phyloP scores from a whole-genome alignment of 805 yeast species.

The Danielia reshetovae region DNA sequence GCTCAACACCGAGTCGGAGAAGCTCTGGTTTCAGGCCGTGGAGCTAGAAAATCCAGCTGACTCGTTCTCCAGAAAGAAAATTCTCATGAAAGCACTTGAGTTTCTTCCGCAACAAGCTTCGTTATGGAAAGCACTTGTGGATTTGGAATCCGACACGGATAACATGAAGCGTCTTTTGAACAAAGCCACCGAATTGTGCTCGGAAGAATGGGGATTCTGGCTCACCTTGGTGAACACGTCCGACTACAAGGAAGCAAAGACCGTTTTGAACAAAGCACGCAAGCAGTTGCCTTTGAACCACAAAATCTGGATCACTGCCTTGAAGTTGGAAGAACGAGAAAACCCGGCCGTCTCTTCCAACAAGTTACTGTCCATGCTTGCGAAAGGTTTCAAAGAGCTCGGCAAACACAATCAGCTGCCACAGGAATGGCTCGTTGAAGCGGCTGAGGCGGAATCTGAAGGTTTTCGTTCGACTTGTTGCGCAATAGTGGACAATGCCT shows the following conservation, averaged over 20 bases:
- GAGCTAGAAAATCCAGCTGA: constrained; percentile 57
- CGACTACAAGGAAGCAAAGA: constrained; percentile 46
- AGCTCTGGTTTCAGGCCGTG: constrained; percentile 70
- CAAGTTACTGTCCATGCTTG: constrained; percentile 45
- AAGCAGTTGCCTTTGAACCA: constrained; percentile 28
- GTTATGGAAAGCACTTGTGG: constrained; percentile 69
- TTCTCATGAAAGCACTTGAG: constrained; percentile 71
- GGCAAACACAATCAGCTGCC: constrained; percentile 20
- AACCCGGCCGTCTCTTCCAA: constrained; percentile 37
- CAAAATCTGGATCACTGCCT: constrained; percentile 64
- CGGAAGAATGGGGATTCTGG: constrained; percentile 66
- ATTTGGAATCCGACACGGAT: constrained; percentile 49
- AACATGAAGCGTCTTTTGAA: constrained; percentile 51
- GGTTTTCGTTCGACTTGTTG: constrained; percentile 45
- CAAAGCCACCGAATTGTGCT: constrained; percentile 68
- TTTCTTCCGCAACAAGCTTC: constrained; percentile 50
- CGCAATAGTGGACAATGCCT: constrained; percentile 46
- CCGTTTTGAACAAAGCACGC: constrained; percentile 57
- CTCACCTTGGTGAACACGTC: constrained; percentile 48
- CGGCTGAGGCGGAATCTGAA: constrained; percentile 49
- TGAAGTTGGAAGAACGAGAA: constrained; percentile 60
- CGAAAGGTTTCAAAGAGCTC: constrained; percentile 43
- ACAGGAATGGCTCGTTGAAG: constrained; percentile 52
- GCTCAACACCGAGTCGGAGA: constrained; percentile 50
- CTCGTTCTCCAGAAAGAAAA: constrained; percentile 44